Evolutionary conservation across 1,284 basidiomycete species (phyloP).

Genomic region (Inonotus hispidus): DNA sequence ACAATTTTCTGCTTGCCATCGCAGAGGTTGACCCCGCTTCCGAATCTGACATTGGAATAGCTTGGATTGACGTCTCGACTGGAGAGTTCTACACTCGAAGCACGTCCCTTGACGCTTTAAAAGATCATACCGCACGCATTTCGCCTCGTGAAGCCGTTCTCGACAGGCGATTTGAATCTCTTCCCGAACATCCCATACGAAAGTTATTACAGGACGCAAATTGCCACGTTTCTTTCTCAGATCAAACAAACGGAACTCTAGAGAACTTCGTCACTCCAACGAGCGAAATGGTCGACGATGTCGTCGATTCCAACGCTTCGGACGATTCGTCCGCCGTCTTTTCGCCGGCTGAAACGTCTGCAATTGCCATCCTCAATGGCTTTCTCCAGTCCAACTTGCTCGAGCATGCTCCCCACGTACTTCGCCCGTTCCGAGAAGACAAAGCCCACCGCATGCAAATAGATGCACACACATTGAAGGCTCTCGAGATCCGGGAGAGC

Average conservation of each 20-base stretch:
- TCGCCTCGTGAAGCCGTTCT: slow-evolving; percentile 81
- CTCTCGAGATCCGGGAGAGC: slow-evolving; percentile 81
- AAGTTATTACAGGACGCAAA: slow-evolving; percentile 45
- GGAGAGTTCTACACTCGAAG: slow-evolving; percentile 85
- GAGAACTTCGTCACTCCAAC: neutral
- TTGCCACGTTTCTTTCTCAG: slow-evolving; percentile 44
- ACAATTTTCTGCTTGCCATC: slow-evolving; percentile 83
- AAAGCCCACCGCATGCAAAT: slow-evolving; percentile 74
- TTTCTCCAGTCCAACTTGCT: slow-evolving; percentile 71
- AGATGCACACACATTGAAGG: slow-evolving; percentile 85
- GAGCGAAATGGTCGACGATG: slow-evolving; percentile 5
- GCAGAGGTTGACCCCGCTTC: slow-evolving; percentile 14
- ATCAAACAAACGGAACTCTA: slow-evolving; percentile 17
- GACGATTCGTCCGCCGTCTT: slow-evolving; percentile 21
- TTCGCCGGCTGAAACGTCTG: slow-evolving; percentile 43
- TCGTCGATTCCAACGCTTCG: neutral
- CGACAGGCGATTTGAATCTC: slow-evolving; percentile 37
- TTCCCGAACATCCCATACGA: slow-evolving; percentile 39
- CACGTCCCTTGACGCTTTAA: slow-evolving; percentile 49
- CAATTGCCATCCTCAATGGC: slow-evolving; percentile 61
- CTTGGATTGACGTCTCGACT: slow-evolving; percentile 95
- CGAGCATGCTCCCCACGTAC: slow-evolving; percentile 71
- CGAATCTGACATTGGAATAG: slow-evolving; percentile 45
- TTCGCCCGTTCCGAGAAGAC: slow-evolving; percentile 56
- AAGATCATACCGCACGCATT: slow-evolving; percentile 83